A percentile compares a stretch with the other conserved stretches of the same genome.
Conservation (phyloP, 208 protist genomes). For the Strigomonas culicis region DNA sequence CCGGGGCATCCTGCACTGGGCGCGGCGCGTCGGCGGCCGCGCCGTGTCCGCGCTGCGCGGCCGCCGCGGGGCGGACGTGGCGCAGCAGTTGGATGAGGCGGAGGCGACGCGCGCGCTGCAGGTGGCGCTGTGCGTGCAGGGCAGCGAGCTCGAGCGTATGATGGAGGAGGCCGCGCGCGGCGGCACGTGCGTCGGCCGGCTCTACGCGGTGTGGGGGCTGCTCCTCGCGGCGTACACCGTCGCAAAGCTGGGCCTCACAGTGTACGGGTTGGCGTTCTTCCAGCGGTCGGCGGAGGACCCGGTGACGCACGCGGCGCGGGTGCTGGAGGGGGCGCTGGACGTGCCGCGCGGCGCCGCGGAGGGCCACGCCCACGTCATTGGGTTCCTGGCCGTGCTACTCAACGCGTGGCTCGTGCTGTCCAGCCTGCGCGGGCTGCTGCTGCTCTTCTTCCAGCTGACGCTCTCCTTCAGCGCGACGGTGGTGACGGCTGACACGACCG, state of each 20-base stretch:
- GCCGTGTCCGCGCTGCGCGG: conserved; percentile 19
- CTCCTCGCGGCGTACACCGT: conserved; percentile 52
- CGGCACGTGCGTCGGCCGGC: conserved; percentile 33
- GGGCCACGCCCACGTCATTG: conserved; percentile 25
- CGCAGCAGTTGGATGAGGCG: conserved; percentile 38
- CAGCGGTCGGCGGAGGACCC: conserved; percentile 44
- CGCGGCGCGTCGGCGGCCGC: conserved; percentile 14
- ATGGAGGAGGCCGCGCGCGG: conserved; percentile 47
- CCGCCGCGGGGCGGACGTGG: conserved; percentile 14
- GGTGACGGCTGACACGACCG: conserved; percentile 57
- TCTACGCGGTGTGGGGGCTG: conserved; percentile 43
- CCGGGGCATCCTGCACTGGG: not conserved
- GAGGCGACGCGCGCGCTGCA: conserved; percentile 42
- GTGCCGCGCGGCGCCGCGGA: not conserved
- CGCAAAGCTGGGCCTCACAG: conserved; percentile 42
- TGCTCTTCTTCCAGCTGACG: conserved; percentile 70
- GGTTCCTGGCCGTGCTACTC: conserved; percentile 49
- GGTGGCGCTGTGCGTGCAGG: conserved; percentile 65
- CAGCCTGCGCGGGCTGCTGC: conserved; percentile 74
- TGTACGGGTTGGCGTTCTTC: conserved; percentile 33
- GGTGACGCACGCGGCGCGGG: conserved; percentile 36
- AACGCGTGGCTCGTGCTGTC: conserved; percentile 65
- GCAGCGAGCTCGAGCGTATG: conserved; percentile 53
- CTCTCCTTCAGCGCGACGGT: conserved; percentile 43
- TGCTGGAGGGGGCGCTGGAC: conserved; percentile 34